These are phyloP conservation scores for Pleurotus tuoliensis DNA, from an alignment of 768 basidiomycete species.

Conservation along the genomic window DNA sequence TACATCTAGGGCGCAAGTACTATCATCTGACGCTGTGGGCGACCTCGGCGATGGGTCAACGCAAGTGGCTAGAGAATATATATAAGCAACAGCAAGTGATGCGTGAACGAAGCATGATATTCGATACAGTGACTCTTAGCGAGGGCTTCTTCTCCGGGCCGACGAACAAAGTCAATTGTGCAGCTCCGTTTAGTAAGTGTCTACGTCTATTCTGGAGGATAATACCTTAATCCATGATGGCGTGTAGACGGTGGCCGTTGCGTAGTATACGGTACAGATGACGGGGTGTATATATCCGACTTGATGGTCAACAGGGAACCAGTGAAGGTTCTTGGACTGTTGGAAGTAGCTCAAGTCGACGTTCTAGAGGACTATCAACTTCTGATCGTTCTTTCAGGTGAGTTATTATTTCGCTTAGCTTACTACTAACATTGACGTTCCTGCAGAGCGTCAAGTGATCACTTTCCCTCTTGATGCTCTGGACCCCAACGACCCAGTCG, in stretches of 20 bases:
- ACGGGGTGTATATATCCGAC: constrained; percentile 94
- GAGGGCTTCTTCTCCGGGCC: constrained; percentile 85
- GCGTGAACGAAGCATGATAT: constrained; percentile 80
- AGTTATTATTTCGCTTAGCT: constrained; percentile 13
- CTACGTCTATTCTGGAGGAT: neutral
- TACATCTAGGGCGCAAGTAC: constrained; percentile 88
- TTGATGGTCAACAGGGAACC: constrained; percentile 78
- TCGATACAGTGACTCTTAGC: constrained; percentile 80
- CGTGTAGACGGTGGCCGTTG: constrained; percentile 70
- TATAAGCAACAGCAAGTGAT: constrained; percentile 83
- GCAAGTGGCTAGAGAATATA: constrained; percentile 94
- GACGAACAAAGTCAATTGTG: constrained; percentile 85
- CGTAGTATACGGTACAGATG: constrained; percentile 95
- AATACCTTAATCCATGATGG: neutral
- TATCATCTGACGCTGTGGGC: constrained; percentile 94
- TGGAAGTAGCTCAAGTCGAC: constrained; percentile 93
- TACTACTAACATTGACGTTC: neutral
- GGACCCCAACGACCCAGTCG: constrained; percentile 84
- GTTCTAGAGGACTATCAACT: constrained; percentile 95
- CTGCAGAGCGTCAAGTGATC: constrained; percentile 86
- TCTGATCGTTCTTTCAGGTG: constrained; percentile 97
- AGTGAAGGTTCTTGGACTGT: constrained; percentile 81
- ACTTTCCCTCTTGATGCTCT: constrained; percentile 94
- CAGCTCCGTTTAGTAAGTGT: constrained; percentile 81
- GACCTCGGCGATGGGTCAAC: constrained; percentile 74